Evolutionary conservation across 768 basidiomycete genomes (phyloP).

Genomic region (Suillus variegatus): DNA sequence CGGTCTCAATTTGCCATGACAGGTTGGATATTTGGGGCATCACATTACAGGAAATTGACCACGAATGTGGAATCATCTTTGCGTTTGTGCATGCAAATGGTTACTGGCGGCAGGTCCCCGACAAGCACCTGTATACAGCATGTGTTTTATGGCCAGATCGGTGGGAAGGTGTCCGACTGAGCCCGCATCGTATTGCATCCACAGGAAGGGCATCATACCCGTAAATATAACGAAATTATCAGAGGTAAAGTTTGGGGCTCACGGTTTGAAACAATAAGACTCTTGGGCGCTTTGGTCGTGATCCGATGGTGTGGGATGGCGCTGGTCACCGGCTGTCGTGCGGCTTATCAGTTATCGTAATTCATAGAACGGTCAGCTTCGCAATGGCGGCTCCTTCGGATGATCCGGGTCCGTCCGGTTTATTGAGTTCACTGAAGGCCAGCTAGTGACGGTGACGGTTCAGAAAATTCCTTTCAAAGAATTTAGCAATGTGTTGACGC

Average conservation of each 20-base stretch:
- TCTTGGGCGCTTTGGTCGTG: background rate
- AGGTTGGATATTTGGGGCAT: background rate
- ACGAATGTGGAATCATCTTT: background rate
- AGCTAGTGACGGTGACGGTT: background rate
- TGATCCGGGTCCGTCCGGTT: background rate
- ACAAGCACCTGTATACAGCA: background rate
- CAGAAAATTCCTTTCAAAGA: background rate
- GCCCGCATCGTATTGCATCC: background rate
- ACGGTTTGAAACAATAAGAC: background rate
- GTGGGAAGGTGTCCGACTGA: background rate
- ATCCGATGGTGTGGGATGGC: background rate
- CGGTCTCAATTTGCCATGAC: background rate
- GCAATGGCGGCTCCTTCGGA: background rate
- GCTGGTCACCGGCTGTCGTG: background rate
- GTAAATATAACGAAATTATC: background rate
- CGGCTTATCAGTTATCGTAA: background rate
- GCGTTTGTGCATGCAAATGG: background rate
- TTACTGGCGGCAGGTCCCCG: background rate
- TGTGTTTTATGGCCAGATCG: background rate
- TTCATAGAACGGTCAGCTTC: background rate
- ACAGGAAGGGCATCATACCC: background rate
- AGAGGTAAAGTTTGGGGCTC: background rate
- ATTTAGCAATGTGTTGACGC: background rate
- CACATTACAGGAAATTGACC: background rate
- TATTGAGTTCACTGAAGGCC: too few relatives aligned